These are phyloP conservation scores for Phaseolus coccineus DNA, from an alignment of 331 rosid species.

Conservation along the genomic window DNA sequence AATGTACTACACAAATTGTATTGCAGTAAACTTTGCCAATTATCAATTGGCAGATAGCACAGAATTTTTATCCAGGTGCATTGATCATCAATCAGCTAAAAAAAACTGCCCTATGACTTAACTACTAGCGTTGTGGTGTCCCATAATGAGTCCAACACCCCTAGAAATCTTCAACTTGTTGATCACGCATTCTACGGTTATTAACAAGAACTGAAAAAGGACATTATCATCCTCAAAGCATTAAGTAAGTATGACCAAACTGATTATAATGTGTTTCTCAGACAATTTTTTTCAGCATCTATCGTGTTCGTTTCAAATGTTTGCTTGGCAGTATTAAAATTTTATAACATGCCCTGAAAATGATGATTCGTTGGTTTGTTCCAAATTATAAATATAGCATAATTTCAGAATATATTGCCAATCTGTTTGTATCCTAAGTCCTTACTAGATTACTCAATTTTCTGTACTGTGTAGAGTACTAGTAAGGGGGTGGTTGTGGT, in stretches of 20 bases:
- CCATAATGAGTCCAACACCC: not conserved
- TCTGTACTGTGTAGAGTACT: not conserved
- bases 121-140: not conserved
- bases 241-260: not conserved
- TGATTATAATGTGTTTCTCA: not conserved
- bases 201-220: not conserved
- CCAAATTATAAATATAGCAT: not conserved
- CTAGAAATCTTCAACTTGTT: not conserved
- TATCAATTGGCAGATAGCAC: not conserved
- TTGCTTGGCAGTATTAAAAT: not conserved
- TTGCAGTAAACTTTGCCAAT: not conserved
- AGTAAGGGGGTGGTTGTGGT: not conserved
- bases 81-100: not conserved
- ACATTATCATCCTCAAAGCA: not conserved
- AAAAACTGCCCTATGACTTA: not conserved
- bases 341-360: not conserved
- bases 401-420: not conserved
- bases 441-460: not conserved
- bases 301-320: not conserved
- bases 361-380: not conserved
- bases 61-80: not conserved
- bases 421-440: conserved; percentile 3
- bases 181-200: not conserved
- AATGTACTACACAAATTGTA: not conserved
- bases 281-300: not conserved